Evolutionary conservation across 257 asterid species (phyloP).

Genomic region (Solanum dulcamara): DNA sequence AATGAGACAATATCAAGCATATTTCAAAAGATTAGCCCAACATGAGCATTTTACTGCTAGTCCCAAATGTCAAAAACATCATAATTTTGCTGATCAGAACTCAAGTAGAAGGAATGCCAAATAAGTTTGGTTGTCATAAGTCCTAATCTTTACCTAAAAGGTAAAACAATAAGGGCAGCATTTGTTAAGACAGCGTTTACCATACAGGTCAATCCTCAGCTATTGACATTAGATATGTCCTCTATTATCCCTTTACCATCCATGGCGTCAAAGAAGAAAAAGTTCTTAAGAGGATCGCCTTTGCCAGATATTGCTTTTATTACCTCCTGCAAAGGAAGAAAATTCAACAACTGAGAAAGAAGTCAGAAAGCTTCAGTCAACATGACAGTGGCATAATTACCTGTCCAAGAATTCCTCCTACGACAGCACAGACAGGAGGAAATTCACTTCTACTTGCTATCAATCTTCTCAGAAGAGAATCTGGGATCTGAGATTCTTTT

Average conservation of each 20-base stretch:
- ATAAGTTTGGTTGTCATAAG: background rate
- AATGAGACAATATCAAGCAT: background rate
- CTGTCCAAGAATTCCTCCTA: slow-evolving; percentile 98
- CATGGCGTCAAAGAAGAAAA: slow-evolving; percentile 74
- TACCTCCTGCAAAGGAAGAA: slow-evolving; percentile 51
- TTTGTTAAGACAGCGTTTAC: background rate
- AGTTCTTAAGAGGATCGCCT: slow-evolving; percentile 87
- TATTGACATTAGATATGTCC: slow-evolving; percentile 35
- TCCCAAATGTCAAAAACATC: background rate
- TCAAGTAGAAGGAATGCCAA: background rate
- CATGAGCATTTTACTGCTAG: background rate
- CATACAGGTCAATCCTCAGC: background rate
- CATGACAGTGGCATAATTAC: slow-evolving; percentile 16
- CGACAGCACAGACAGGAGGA: slow-evolving; percentile 86
- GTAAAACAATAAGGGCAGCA: background rate
- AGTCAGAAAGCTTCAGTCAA: background rate
- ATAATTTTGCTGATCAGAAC: background rate
- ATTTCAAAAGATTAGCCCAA: background rate
- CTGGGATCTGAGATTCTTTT: slow-evolving; percentile 65
- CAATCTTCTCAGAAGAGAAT: slow-evolving; percentile 64
- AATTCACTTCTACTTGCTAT: slow-evolving; percentile 59
- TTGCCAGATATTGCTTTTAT: slow-evolving; percentile 93
- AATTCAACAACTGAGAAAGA: background rate
- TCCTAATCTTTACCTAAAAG: background rate
- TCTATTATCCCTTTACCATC: slow-evolving; percentile 88